Percentiles rank a stretch among this genome's conserved stretches.
Evolutionary conservation across 495 filamentous ascomycete species (phyloP).

Genomic region (Thozetella sp.): DNA sequence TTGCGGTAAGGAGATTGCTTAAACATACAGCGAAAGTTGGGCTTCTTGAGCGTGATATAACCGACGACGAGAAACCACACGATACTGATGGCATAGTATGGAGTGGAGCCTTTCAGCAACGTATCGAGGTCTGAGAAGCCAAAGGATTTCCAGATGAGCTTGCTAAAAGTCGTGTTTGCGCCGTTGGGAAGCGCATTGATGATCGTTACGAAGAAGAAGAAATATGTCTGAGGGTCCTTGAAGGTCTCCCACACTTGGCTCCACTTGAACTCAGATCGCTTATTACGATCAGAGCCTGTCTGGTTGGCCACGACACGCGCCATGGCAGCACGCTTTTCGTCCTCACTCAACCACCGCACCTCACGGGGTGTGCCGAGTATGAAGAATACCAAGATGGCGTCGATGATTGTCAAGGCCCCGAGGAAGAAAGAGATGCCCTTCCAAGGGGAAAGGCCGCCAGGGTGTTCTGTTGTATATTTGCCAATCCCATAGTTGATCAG

Average conservation of each 20-base stretch:
- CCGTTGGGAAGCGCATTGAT: slow-evolving; percentile 43
- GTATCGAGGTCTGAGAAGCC: slow-evolving; percentile 26
- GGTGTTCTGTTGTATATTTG: slow-evolving; percentile 12
- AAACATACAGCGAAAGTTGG: not conserved
- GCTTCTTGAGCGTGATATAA: not conserved
- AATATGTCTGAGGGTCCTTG: slow-evolving; percentile 15
- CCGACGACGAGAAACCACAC: slow-evolving; percentile 6
- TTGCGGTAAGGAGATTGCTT: not conserved
- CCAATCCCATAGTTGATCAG: slow-evolving; percentile 30
- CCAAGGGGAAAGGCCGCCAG: slow-evolving; percentile 20
- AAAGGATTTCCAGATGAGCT: slow-evolving; percentile 41
- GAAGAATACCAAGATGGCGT: slow-evolving; percentile 21
- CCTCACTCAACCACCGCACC: slow-evolving; percentile 25
- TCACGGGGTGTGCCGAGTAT: slow-evolving; percentile 30
- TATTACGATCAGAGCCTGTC: slow-evolving; percentile 10
- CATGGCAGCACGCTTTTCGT: slow-evolving; percentile 30
- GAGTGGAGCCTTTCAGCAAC: slow-evolving; percentile 6
- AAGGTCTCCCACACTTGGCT: slow-evolving; percentile 26
- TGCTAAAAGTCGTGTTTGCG: slow-evolving; percentile 40
- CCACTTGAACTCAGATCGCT: slow-evolving; percentile 22
- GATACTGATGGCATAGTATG: not conserved
- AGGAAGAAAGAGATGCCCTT: slow-evolving; percentile 25
- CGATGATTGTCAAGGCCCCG: slow-evolving; percentile 23
- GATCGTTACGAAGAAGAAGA: slow-evolving; percentile 37
- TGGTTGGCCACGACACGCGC: slow-evolving; percentile 25